These are phyloP conservation scores for Globisporangium echinulatum DNA, from an alignment of 352 stramenopile genomes.

Conservation along the genomic window DNA sequence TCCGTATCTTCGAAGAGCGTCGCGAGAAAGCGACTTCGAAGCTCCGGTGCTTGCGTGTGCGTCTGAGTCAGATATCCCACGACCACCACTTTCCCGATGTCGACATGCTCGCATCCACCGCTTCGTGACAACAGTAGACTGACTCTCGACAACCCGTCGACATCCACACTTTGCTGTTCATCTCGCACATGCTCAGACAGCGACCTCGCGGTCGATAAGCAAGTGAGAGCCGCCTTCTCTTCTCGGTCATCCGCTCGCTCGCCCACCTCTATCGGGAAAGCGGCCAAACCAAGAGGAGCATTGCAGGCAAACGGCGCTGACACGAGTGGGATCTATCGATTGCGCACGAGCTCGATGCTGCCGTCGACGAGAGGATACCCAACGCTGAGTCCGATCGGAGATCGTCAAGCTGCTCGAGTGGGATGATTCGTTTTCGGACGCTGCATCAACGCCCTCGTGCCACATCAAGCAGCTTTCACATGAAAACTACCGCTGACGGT, in stretches of 20 bases:
- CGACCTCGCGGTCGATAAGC: background rate
- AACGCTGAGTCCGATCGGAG: background rate
- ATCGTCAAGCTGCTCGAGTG: background rate
- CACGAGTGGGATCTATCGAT: background rate
- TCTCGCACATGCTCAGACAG: background rate
- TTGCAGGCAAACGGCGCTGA: background rate
- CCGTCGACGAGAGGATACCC: background rate
- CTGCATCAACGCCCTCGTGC: too few species aligned
- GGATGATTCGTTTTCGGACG: too few species aligned
- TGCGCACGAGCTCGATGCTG: background rate
- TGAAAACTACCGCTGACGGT: too few species aligned
- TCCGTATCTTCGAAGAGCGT: too few species aligned
- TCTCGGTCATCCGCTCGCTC: background rate
- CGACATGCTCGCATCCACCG: background rate
- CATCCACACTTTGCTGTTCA: background rate
- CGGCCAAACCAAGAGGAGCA: too few species aligned
- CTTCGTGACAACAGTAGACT: background rate
- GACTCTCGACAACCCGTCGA: too few species aligned
- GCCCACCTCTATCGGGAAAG: too few species aligned
- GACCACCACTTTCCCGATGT: background rate
- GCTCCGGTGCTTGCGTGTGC: too few species aligned
- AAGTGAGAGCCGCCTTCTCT: background rate
- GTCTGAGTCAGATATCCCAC: background rate
- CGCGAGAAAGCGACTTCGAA: too few species aligned
- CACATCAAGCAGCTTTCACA: too few species aligned